phyloP scores from a whole-genome alignment of 2,329 filamentous ascomycete species.

The Fusarium globosum region DNA sequence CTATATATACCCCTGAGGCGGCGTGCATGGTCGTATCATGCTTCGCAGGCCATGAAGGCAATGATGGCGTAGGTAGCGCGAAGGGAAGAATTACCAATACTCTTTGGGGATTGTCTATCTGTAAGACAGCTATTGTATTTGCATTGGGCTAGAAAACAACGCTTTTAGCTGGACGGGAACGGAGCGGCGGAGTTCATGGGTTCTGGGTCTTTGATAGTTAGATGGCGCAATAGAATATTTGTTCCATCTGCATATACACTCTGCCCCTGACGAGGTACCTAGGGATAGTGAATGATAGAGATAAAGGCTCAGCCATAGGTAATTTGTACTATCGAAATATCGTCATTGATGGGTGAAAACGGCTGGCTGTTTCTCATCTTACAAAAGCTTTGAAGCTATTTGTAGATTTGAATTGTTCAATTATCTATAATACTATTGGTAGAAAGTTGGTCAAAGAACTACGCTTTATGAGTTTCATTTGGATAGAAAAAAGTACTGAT shows the following conservation, averaged over 20 bases:
- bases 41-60: conserved; percentile 12
- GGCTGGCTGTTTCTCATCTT: background rate
- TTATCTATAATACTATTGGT: background rate
- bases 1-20: conserved; percentile 39
- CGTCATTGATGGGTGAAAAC: background rate
- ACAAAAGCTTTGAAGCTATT: background rate
- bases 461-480: background rate
- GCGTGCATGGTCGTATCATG: background rate
- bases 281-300: background rate
- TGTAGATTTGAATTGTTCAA: background rate
- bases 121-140: conserved; percentile 41
- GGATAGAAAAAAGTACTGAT: background rate
- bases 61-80: conserved; percentile 15
- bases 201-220: conserved; percentile 44
- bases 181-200: conserved; percentile 52
- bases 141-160: conserved; percentile 45
- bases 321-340: background rate
- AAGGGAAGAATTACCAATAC: conserved; percentile 22
- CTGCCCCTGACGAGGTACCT: background rate
- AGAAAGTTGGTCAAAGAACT: background rate
- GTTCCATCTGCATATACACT: conserved; percentile 20
- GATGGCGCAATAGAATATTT: conserved; percentile 40
- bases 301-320: background rate
- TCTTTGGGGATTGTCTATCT: conserved; percentile 33
- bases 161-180: conserved; percentile 43